Evolutionary conservation across 306 rosid genomes (phyloP).

Genomic region (Amphicarpaea edgeworthii): DNA sequence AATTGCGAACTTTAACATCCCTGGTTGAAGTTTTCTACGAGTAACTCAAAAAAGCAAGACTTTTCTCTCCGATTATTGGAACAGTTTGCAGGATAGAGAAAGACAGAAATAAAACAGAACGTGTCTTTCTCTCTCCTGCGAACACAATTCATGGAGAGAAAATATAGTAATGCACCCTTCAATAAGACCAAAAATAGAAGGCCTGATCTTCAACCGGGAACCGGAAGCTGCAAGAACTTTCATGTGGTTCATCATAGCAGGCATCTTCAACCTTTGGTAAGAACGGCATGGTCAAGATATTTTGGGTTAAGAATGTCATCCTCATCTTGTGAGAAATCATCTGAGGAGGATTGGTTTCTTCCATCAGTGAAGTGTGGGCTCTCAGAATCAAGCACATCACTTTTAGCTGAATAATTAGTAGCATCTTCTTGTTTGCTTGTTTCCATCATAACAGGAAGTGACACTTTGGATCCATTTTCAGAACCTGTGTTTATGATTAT

Average conservation of each 20-base stretch:
- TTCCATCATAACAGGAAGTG: conserved; percentile 31
- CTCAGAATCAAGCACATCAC: conserved; percentile 69
- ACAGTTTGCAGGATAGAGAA: too few species aligned
- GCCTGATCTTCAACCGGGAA: conserved; percentile 60
- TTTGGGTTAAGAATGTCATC: conserved; percentile 58
- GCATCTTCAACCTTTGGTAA: conserved; percentile 61
- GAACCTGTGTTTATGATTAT: conserved; percentile 39
- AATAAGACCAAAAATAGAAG: conserved; percentile 63
- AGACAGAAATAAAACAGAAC: too few species aligned
- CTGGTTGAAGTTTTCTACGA: too few species aligned
- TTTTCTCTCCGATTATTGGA: too few species aligned
- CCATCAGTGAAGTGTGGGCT: conserved; percentile 46
- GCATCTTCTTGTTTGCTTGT: conserved; percentile 66
- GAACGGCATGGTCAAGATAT: conserved; percentile 48
- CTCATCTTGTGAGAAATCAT: conserved; percentile 73
- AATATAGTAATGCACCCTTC: too few species aligned
- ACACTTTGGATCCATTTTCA: conserved; percentile 45
- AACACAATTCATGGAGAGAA: too few species aligned
- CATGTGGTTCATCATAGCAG: conserved; percentile 49
- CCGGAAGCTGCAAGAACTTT: conserved; percentile 49
- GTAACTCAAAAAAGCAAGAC: too few species aligned
- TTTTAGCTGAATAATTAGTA: conserved; percentile 69
- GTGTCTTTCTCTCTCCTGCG: too few species aligned
- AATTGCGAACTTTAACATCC: conserved; percentile 13
- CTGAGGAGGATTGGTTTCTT: conserved; percentile 55